Conservation (phyloP, 1,284 basidiomycete species). For the Ustilago cynodontis region DNA sequence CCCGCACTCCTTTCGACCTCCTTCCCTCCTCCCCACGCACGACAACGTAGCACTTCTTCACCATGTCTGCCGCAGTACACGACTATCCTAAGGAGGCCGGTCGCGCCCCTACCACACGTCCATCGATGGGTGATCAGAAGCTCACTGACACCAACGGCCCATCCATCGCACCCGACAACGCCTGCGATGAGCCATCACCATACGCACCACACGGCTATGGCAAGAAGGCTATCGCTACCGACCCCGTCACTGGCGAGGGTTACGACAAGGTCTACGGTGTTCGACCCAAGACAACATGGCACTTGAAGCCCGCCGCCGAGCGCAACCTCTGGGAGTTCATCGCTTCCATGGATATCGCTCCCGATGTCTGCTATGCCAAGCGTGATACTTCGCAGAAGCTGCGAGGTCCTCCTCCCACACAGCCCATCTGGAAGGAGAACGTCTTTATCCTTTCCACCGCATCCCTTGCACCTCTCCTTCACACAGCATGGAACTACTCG, state of each 20-base stretch:
- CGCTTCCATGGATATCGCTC: conserved; percentile 54
- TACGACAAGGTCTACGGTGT: conserved; percentile 66
- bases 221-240: conserved; percentile 58
- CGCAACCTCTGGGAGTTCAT: conserved; percentile 63
- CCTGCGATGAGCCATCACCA: conserved; percentile 63
- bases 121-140: conserved; percentile 48
- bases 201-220: conserved; percentile 57
- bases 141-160: conserved; percentile 48
- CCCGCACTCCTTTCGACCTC: conserved; percentile 2
- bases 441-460: conserved; percentile 58
- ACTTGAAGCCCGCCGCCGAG: conserved; percentile 57
- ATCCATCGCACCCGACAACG: conserved; percentile 61
- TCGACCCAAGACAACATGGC: conserved; percentile 65
- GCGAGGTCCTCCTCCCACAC: conserved; percentile 56
- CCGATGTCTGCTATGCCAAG: conserved; percentile 53
- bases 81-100: conserved; percentile 48
- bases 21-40: neutral
- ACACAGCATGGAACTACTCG: conserved; percentile 54
- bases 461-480: conserved; percentile 45
- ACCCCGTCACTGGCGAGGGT: conserved; percentile 49
- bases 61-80: conserved; percentile 32
- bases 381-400: conserved; percentile 40
- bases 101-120: conserved; percentile 28
- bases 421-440: conserved; percentile 60
- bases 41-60: neutral